Evolutionary conservation across 805 yeast genomes (phyloP), one percentile per base, ranked within the genome.

Genomic region (Wickerhamomyces ciferrii): DNA sequence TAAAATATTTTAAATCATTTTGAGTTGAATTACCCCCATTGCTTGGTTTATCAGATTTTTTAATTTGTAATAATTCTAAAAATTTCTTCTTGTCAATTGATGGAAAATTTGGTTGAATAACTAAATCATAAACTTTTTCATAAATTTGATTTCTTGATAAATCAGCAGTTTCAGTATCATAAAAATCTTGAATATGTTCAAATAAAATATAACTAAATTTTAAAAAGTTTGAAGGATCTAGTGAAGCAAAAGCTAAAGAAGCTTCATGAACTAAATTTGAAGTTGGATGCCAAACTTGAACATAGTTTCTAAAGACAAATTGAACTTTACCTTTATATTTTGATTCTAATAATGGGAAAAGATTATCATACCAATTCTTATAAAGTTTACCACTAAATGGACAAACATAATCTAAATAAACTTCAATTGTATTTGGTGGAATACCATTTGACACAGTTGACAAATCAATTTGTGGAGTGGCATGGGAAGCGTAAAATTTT

Each of bases 281-380:
- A 46, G 81, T 78, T 39, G 91, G 83, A 62, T 89, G 96, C 96
- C 96, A 89, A 53, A 95, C 94, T 68, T 89, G 96, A n/a, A 85
- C 72, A 37, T 83, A 89, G 58, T 87, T 84, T 50, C 81, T 75
- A 62, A 84, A 79, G 11, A 81, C 76, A 50, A 87, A 74, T 53
- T 79, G 78, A 54, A 83, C 77, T 49, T 75, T 62, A 47, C 71
- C 72, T 1, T 82, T 76, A 43, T 70, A 66, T 45, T 71, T 65
- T 27, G 62, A 51, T 42, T 74, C 70, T 41, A 83, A 64, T 25
- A 59, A 50, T 18, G 89, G 90, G 36, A 81, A 70, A 8, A 85
- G 70, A 32, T 72, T 71, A 7, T 67, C 61, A 49, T 72, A 69
- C 48, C 87, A 60, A 46, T 81, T 81, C 45, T 69, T 65, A 69